Percentiles rank a stretch among this genome's conserved stretches.
Conservation (phyloP, 1,284 basidiomycete genomes). For the Cryptococcus sp. region DNA sequence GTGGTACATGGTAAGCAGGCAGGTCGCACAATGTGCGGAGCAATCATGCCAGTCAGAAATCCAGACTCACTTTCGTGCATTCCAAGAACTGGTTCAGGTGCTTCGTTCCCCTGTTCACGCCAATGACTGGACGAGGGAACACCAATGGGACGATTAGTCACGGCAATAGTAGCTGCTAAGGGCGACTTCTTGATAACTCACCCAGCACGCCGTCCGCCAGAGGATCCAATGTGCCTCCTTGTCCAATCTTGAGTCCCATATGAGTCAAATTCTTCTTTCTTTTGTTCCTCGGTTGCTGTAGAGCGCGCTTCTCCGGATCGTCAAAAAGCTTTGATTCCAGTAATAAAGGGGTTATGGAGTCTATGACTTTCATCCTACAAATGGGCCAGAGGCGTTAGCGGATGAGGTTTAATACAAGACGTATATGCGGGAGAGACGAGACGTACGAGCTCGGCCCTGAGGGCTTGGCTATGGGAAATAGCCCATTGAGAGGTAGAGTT, state of each 20-base stretch:
- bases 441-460: slow-evolving; percentile 51
- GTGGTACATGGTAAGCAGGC: background rate
- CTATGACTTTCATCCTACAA: slow-evolving; percentile 82
- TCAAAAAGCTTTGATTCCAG: slow-evolving; percentile 79
- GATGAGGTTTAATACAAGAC: background rate
- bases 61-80: slow-evolving; percentile 75
- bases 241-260: slow-evolving; percentile 51
- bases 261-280: slow-evolving; percentile 45
- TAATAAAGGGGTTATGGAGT: slow-evolving; percentile 79
- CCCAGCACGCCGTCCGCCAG: slow-evolving; percentile 78
- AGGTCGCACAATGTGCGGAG: no score
- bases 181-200: slow-evolving; percentile 50
- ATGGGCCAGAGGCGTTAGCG: background rate
- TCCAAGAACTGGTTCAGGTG: slow-evolving; percentile 79
- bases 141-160: background rate
- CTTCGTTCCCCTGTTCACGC: slow-evolving; percentile 89
- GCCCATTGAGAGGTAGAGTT: slow-evolving; percentile 50
- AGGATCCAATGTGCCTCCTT: slow-evolving; percentile 80
- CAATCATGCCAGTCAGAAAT: background rate
- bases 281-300: slow-evolving; percentile 24
- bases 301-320: slow-evolving; percentile 41
- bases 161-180: background rate
- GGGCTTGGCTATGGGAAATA: slow-evolving; percentile 54
- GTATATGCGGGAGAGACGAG: background rate
- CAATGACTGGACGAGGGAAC: slow-evolving; percentile 69